Evolutionary conservation across 1,139 yeast species (phyloP).

Genomic region (Taphrina confusa): DNA sequence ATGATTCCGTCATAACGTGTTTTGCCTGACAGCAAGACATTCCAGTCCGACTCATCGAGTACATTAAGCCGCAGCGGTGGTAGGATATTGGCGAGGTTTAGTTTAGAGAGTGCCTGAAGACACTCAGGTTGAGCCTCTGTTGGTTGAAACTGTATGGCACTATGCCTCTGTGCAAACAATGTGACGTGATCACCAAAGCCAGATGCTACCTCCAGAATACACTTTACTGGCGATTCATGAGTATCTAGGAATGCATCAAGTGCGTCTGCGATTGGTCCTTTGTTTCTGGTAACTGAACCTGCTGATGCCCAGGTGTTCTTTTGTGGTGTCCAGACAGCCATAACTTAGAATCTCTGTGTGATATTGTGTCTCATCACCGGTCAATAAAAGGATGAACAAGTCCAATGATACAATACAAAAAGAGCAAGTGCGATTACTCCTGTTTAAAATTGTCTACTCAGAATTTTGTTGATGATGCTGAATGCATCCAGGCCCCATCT

Average conservation of each 20-base stretch:
- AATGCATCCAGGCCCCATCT: too few species aligned
- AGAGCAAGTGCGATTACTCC: too few species aligned
- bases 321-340: conserved; percentile 23
- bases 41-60: conserved; percentile 27
- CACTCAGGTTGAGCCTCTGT: conserved; percentile 30
- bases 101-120: conserved; percentile 1
- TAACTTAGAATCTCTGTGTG: too few species aligned
- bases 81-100: background rate
- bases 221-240: background rate
- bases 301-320: conserved; percentile 18
- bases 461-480: too few species aligned
- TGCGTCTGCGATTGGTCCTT: conserved; percentile 9
- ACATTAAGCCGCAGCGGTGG: conserved; percentile 18
- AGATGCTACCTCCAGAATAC: conserved; percentile 26
- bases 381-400: too few species aligned
- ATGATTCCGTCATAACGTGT: background rate
- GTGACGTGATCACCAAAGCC: conserved; percentile 28
- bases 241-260: conserved; percentile 8
- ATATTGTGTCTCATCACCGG: too few species aligned
- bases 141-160: conserved; percentile 1
- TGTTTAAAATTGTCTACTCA: too few species aligned
- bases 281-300: conserved; percentile 23
- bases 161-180: background rate
- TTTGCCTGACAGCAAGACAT: background rate
- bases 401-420: too few species aligned